Evolutionary conservation across 129 eudicot genomes (phyloP), one percentile per base, ranked within the genome.

Genomic region (Tagetes patula): DNA sequence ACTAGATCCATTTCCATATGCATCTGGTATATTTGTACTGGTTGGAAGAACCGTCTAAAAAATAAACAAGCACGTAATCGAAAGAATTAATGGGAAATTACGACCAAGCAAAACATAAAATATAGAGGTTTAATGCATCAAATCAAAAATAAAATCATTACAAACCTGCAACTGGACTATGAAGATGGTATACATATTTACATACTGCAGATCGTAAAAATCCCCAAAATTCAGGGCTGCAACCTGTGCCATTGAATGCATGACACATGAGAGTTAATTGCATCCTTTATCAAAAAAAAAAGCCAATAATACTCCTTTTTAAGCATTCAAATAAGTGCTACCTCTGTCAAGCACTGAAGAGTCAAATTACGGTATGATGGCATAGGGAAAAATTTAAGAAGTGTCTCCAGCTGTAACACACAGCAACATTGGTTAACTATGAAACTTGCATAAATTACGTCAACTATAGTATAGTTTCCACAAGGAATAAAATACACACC

Each of bases 261-360:
- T 41, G 33, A 64, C 72, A 69, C 70, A 60, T n/a, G 59, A 12
- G 47, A 7, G 14, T 59, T 43, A 49, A 43, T 47, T 37, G 41
- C 48, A 36, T 33, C 43, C 42, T 50, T 39, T 12, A 75, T 48
- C 59, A 60, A 27, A 60, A 45, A 55, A 14, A 60, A 46, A 55
- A 13, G 53, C 52, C 52, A 62, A 12, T 13, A 5, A 71, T 70
- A 37, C 67, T 40, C 20, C 30, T 38, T 59, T 59, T 52, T 3
- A 3, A 20, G 36, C 20, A 20, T 31, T 27, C 11, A 43, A 3
- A 49, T 31, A 30, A 65, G 65, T 45, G 10, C 64, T 79, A 95
- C 99, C 97, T 95, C 99, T 42, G 96, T 84, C 85, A 95, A 86
- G 74, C 99, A 95, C 65, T 95, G 99, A 13, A 95, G 97, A 14